A percentile compares a stretch with the other conserved stretches of the same genome.
phyloP scores from a whole-genome alignment of 106 monocot species.

The Posidonia australis region DNA sequence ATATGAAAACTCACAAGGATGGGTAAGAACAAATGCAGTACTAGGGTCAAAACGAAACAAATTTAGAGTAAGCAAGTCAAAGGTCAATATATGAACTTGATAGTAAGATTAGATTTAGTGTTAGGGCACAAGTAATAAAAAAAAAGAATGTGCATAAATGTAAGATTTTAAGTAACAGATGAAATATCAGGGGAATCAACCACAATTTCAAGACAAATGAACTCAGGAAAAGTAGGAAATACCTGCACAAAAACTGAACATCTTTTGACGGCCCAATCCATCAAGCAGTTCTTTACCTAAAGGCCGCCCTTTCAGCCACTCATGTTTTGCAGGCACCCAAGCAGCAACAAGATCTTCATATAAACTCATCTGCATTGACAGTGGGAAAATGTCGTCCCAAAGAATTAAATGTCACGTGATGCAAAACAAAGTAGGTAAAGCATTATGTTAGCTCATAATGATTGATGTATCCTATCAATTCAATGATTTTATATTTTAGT shows the following conservation, averaged over 20 bases:
- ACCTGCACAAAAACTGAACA: slow-evolving; percentile 92
- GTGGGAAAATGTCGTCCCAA: background rate
- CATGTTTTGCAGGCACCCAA: slow-evolving; percentile 94
- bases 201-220: background rate
- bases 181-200: background rate
- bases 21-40: too few species aligned
- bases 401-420: background rate
- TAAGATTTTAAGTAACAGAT: background rate
- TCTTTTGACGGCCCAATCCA: slow-evolving; percentile 53
- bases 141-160: background rate
- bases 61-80: too few species aligned
- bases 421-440: background rate
- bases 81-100: too few species aligned
- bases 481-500: too few species aligned
- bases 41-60: too few species aligned
- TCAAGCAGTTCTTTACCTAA: slow-evolving; percentile 60
- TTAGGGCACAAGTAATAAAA: too few species aligned
- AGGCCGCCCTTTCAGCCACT: slow-evolving; percentile 78
- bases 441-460: too few species aligned
- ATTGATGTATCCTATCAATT: too few species aligned
- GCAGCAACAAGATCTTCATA: slow-evolving; percentile 94
- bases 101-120: too few species aligned
- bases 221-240: slow-evolving; percentile 1
- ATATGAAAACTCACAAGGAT: too few species aligned
- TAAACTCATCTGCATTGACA: slow-evolving; percentile 85